Evolutionary conservation across 805 yeast genomes (phyloP).

Genomic region (Hanseniaspora guilliermondii): DNA sequence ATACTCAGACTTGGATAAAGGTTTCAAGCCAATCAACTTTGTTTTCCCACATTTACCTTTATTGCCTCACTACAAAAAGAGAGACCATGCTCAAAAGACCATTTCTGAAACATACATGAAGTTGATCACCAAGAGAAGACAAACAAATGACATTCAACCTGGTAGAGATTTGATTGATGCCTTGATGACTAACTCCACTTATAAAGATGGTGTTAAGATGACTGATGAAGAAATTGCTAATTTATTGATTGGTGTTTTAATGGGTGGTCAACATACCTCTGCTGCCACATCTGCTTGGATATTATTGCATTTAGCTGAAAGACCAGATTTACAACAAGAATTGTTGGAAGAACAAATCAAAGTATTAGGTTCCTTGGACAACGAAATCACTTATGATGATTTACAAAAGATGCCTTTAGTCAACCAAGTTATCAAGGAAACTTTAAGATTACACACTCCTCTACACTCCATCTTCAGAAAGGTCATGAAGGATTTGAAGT

Average conservation of each 20-base stretch:
- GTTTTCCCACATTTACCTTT: slow-evolving; percentile 90
- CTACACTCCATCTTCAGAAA: slow-evolving; percentile 90
- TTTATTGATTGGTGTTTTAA: slow-evolving; percentile 82
- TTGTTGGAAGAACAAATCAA: slow-evolving; percentile 59
- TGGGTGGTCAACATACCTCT: slow-evolving; percentile 99
- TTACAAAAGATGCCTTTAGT: slow-evolving; percentile 70
- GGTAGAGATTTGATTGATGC: slow-evolving; percentile 77
- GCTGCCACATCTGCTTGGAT: slow-evolving; percentile 95
- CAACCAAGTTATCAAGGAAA: slow-evolving; percentile 78
- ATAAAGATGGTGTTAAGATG: slow-evolving; percentile 90
- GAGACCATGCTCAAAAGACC: slow-evolving; percentile 78
- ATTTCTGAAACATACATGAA: slow-evolving; percentile 72
- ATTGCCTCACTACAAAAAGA: slow-evolving; percentile 56
- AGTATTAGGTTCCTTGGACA: slow-evolving; percentile 44
- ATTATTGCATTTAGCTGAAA: slow-evolving; percentile 76
- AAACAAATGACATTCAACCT: slow-evolving; percentile 60
- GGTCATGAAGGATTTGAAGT: slow-evolving; percentile 63
- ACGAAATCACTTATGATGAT: slow-evolving; percentile 67
- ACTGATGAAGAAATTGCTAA: slow-evolving; percentile 91
- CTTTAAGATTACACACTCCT: slow-evolving; percentile 92
- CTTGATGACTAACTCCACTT: slow-evolving; percentile 66
- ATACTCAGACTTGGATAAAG: slow-evolving; percentile 87
- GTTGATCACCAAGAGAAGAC: slow-evolving; percentile 63
- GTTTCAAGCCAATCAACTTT: slow-evolving; percentile 90
- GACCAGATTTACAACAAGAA: slow-evolving; percentile 74